Conservation (phyloP, 495 filamentous ascomycete genomes). For the Annulohypoxylon nitens region DNA sequence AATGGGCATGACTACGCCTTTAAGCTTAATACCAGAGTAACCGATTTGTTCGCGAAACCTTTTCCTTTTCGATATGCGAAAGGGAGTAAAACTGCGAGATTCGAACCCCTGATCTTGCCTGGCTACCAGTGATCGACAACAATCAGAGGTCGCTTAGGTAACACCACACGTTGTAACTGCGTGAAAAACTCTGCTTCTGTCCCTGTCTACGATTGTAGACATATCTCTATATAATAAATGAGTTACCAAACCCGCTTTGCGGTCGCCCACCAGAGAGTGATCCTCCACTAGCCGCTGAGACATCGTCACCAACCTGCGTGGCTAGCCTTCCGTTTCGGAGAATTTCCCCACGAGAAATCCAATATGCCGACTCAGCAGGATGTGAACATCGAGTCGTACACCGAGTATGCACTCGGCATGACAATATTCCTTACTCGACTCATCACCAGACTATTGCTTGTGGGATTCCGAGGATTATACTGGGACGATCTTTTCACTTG, state of each 20-base stretch:
- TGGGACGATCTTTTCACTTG: slow-evolving; percentile 30
- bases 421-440: slow-evolving; percentile 22
- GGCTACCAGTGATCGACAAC: neutral
- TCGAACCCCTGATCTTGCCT: slow-evolving; percentile 9
- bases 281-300: slow-evolving; percentile 5
- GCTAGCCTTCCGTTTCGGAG: neutral
- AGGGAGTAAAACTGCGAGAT: neutral
- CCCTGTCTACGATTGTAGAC: slow-evolving; percentile 14
- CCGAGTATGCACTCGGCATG: slow-evolving; percentile 31
- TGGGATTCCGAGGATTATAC: slow-evolving; percentile 14
- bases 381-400: slow-evolving; percentile 29
- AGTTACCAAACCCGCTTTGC: neutral
- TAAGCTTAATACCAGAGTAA: slow-evolving; percentile 13
- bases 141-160: slow-evolving; percentile 5
- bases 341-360: slow-evolving; percentile 9
- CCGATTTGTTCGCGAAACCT: slow-evolving; percentile 12
- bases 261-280: slow-evolving; percentile 5
- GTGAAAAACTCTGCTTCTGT: slow-evolving; percentile 10
- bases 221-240: slow-evolving; percentile 15
- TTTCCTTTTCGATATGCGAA: slow-evolving; percentile 3
- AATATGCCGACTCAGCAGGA: slow-evolving; percentile 27
- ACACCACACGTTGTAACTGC: slow-evolving; percentile 1
- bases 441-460: slow-evolving; percentile 15
- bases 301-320: neutral
- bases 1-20: neutral